phyloP scores from a whole-genome alignment of 108 stramenopile species.

The Thalassiosira profunda region DNA sequence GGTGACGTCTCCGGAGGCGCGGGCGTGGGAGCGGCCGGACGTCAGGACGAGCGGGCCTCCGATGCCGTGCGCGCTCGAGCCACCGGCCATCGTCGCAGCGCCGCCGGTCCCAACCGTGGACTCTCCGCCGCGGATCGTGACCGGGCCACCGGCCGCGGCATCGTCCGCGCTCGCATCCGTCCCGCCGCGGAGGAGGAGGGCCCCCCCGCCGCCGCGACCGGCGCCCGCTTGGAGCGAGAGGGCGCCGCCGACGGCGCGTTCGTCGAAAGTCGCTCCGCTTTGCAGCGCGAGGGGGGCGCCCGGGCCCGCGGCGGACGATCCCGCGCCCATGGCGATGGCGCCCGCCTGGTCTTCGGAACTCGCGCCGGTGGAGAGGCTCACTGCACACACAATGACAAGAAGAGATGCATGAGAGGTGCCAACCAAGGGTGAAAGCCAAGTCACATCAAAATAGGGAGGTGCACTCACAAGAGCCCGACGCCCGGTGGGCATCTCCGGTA shows the following conservation, averaged over 20 bases:
- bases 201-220: too few species aligned
- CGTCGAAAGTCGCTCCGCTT: too few species aligned
- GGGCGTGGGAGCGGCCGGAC: constrained; percentile 14
- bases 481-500: constrained; percentile 10
- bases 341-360: not conserved
- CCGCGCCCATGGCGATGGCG: not conserved
- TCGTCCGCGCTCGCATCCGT: too few species aligned
- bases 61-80: not conserved
- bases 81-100: constrained; percentile 3
- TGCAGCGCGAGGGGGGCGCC: too few species aligned
- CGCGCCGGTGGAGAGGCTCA: constrained; percentile 3
- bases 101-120: constrained; percentile 2
- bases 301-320: not conserved
- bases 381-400: not conserved
- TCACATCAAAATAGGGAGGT: too few species aligned
- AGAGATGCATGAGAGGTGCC: not conserved
- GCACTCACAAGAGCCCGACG: constrained; percentile 7
- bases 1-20: constrained; percentile 24
- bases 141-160: constrained; percentile 5
- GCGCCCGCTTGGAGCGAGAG: too few species aligned
- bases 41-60: constrained; percentile 16
- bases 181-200: too few species aligned
- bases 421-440: not conserved
- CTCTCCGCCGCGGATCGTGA: constrained; percentile 3
- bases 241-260: too few species aligned